Conservation (phyloP, 352 stramenopile species). For the Pythium aquatile region DNA sequence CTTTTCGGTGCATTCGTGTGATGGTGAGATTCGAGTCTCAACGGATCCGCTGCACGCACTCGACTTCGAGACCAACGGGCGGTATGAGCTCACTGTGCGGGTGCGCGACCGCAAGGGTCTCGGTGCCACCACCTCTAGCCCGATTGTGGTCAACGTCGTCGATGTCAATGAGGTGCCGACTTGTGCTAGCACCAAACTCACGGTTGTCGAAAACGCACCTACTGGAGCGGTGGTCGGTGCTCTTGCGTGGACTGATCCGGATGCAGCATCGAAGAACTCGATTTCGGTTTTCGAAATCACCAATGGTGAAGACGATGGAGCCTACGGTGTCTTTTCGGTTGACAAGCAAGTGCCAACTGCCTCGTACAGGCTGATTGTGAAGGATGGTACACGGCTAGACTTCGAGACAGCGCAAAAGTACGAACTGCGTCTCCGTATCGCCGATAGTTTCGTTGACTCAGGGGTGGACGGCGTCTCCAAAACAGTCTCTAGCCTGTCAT, state of each 20-base stretch:
- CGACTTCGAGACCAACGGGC: slow-evolving; percentile 36
- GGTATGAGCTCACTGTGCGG: slow-evolving; percentile 34
- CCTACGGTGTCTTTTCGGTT: slow-evolving; percentile 22
- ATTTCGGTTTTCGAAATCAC: slow-evolving; percentile 53
- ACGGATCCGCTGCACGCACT: slow-evolving; percentile 27
- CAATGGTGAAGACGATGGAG: slow-evolving; percentile 12
- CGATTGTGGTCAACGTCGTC: slow-evolving; percentile 23
- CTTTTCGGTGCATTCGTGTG: slow-evolving; percentile 56
- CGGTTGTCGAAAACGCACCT: slow-evolving; percentile 32
- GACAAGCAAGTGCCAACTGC: background rate
- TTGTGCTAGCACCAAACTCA: slow-evolving; percentile 19
- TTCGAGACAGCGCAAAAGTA: slow-evolving; percentile 22
- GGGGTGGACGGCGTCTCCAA: slow-evolving; percentile 6
- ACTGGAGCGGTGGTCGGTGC: slow-evolving; percentile 23
- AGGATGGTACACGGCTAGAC: slow-evolving; percentile 15
- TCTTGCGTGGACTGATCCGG: slow-evolving; percentile 42
- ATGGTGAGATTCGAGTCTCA: slow-evolving; percentile 46
- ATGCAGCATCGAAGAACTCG: slow-evolving; percentile 35
- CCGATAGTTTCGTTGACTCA: slow-evolving; percentile 22
- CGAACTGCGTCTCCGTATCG: slow-evolving; percentile 23
- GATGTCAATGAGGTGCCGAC: slow-evolving; percentile 36
- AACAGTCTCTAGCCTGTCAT: slow-evolving; percentile 39
- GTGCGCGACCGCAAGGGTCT: slow-evolving; percentile 51
- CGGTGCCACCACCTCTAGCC: slow-evolving; percentile 15
- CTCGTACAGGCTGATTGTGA: slow-evolving; percentile 14